Evolutionary conservation across 2,329 filamentous ascomycete genomes (phyloP).

Genomic region (Colletotrichum sp.): DNA sequence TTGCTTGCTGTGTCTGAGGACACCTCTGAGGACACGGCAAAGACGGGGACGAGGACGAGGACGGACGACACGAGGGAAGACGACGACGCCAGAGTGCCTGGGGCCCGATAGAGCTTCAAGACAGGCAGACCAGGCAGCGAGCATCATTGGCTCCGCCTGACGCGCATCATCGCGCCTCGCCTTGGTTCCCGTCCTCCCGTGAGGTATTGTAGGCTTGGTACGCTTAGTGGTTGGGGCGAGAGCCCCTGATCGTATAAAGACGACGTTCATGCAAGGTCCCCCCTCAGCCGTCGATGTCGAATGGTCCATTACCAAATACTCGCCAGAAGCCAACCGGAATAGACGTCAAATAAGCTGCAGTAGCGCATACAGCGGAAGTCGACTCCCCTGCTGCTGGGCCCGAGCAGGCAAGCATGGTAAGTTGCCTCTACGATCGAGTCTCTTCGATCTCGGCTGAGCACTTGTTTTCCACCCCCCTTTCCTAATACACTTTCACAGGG

Average conservation of each 20-base stretch:
- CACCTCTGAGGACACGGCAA: neutral
- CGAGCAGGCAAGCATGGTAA: conserved; percentile 14
- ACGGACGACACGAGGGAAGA: neutral
- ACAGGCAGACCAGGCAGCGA: neutral
- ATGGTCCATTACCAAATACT: neutral
- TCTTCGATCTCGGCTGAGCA: neutral
- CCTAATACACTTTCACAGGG: neutral
- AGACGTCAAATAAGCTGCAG: neutral
- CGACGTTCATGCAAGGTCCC: neutral
- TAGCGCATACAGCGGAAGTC: neutral
- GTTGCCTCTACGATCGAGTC: neutral
- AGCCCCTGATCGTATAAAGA: conserved; percentile 1
- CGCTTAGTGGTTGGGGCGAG: neutral
- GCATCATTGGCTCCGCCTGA: neutral
- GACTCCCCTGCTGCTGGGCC: conserved; percentile 8
- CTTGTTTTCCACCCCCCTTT: neutral
- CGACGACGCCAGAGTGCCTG: neutral
- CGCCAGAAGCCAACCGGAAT: neutral
- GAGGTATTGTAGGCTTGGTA: neutral
- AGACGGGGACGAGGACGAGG: neutral
- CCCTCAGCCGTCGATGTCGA: neutral
- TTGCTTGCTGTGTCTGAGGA: neutral
- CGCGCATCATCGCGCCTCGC: neutral
- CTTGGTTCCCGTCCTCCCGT: neutral
- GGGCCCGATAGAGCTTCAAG: neutral